Percentiles rank a stretch among this genome's conserved stretches.
These are phyloP conservation scores for Blastocystis sp. DNA, from an alignment of 352 stramenopile species.

Conservation along the genomic window DNA sequence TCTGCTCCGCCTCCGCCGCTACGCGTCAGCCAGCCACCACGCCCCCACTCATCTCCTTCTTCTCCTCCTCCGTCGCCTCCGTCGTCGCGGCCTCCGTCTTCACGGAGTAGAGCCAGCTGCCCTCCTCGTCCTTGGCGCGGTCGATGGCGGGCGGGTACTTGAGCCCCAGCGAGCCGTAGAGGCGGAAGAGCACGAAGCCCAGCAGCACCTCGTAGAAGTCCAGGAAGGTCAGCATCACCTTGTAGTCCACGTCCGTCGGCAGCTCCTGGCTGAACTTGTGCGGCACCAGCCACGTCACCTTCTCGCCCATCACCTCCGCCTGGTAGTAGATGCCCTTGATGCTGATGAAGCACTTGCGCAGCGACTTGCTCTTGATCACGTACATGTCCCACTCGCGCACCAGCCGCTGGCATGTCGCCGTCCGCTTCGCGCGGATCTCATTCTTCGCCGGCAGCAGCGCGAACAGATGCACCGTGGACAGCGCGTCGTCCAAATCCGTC, in stretches of 20 bases:
- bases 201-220: conserved; percentile 98
- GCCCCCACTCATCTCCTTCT: conserved; percentile 71
- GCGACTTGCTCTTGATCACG: conserved; percentile 81
- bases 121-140: conserved; percentile 75
- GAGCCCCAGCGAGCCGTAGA: conserved; percentile 90
- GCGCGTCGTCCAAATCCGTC: conserved; percentile 93
- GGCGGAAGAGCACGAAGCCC: conserved; percentile 95
- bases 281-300: conserved; percentile 93
- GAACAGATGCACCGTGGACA: conserved; percentile 94
- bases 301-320: conserved; percentile 83
- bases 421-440: conserved; percentile 81
- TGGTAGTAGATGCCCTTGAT: conserved; percentile 99
- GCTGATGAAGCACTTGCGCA: conserved; percentile 95
- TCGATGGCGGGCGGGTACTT: conserved; percentile 88
- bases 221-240: conserved; percentile 98
- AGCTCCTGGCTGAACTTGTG: conserved; percentile 94
- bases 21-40: neutral
- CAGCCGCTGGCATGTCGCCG: conserved; percentile 85
- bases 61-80: conserved; percentile 69
- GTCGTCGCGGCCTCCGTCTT: conserved; percentile 47
- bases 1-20: conserved; percentile 58
- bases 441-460: conserved; percentile 86
- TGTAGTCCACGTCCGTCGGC: conserved; percentile 93
- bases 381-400: conserved; percentile 88
- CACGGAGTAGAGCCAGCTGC: conserved; percentile 70